Base-by-base conservation (phyloP, 768 basidiomycete genomes). In the Cystobasidium onofrii region DNA sequence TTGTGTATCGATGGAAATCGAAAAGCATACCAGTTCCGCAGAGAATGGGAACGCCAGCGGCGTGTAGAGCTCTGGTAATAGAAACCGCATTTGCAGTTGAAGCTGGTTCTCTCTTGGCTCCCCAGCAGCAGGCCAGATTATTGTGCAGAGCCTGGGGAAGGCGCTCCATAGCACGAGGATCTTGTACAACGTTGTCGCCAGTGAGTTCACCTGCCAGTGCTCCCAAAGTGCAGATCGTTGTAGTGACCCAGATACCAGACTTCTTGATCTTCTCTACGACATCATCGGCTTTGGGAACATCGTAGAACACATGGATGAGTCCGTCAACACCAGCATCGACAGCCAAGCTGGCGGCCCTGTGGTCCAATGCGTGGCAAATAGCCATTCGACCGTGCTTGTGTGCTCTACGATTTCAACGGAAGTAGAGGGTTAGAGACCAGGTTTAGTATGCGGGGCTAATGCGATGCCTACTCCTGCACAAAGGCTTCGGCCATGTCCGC, bases 121-220 rank as follows among this genome's bases (percentile, higher is more conserved):
- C 62, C 62, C 62, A 64, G 62, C 62, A 64, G 33, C 62, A 34
- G 7, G 17, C 18, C 7, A 64, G n/a, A 23, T 64, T 64, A n/a
- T n/a, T 31, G 62, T 64, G 62, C 18, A 64, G 27, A 33, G 62
- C 62, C 12, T 64, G 20, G 12, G 62, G 62, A 10, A 64, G 25
- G 12, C 12, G n/a, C 18, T 33, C 62, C 62, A 64, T 64, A 6
- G 62, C 62, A 36, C 39, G 62, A 43, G 62, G 20, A 36, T 64
- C 62, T 33, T 64, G 10, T 10, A 31, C 23, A 23, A 64, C 31
- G 27, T 64, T 64, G 33, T 64, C 62, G n/a, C 62, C 62, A 31
- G 62, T 64, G 33, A 64, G 39, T 23, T 64, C 62, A 7, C 62
- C 62, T 20, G 62, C 62, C 62, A 64, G 27, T n/a, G 62, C 62